phyloP scores from a whole-genome alignment of 2,329 filamentous ascomycete genomes.

The Metarhizium robertsii region DNA sequence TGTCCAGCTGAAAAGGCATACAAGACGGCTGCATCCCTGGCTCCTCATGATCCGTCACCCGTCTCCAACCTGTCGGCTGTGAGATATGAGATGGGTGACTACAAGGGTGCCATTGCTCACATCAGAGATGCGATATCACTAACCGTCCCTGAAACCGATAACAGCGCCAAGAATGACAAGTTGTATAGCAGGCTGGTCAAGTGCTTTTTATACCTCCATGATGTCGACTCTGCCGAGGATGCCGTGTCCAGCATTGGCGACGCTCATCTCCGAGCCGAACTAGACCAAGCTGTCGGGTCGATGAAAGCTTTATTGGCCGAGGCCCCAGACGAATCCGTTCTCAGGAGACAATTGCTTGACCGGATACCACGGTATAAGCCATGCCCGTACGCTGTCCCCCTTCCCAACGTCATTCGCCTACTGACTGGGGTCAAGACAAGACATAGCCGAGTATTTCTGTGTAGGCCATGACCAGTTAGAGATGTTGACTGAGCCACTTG shows the following conservation, averaged over 20 bases:
- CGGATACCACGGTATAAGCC: not conserved
- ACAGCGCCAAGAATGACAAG: not conserved
- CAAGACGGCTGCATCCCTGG: constrained; percentile 1
- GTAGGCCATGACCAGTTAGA: not conserved
- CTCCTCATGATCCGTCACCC: constrained; percentile 1
- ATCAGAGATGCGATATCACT: not conserved
- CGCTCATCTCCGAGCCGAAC: not conserved
- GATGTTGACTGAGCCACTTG: not conserved
- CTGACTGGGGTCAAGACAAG: not conserved
- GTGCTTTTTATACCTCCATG: not conserved
- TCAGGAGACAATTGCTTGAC: not conserved
- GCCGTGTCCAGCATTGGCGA: not conserved
- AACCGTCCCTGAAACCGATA: not conserved
- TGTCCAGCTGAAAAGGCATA: constrained; percentile 4
- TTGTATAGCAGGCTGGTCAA: not conserved
- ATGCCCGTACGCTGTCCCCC: not conserved
- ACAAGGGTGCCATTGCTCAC: constrained; percentile 3
- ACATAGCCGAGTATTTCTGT: not conserved
- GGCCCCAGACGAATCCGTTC: not conserved
- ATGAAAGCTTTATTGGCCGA: not conserved
- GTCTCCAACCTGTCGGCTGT: constrained; percentile 5
- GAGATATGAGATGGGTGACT: constrained; percentile 4
- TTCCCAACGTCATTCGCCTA: not conserved
- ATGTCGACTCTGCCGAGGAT: not conserved
- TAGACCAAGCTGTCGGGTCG: not conserved